These are phyloP conservation scores for Phaseolus coccineus DNA, from an alignment of 331 rosid genomes.

Conservation along the genomic window DNA sequence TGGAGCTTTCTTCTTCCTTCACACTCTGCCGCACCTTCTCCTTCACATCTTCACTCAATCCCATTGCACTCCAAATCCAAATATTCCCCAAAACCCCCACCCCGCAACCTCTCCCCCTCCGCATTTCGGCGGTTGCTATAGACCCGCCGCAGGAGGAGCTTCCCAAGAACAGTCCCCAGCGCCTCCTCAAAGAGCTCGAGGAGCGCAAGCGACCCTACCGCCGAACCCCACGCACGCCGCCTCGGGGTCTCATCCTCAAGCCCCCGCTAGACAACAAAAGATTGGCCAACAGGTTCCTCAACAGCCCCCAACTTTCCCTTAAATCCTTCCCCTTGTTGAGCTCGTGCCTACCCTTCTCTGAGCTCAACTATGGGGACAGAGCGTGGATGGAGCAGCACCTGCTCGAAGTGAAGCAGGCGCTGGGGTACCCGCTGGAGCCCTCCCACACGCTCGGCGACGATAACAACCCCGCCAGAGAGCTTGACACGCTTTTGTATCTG, in stretches of 20 bases:
- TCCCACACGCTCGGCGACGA: conserved; percentile 63
- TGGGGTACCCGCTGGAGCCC: conserved; percentile 80
- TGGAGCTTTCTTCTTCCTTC: conserved; percentile 75
- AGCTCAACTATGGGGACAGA: conserved; percentile 62
- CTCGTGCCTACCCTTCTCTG: conserved; percentile 74
- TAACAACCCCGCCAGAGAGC: conserved; percentile 71
- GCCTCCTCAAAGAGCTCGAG: conserved; percentile 85
- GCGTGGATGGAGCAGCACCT: conserved; percentile 77
- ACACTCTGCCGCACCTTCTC: conserved; percentile 48
- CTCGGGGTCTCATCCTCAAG: conserved; percentile 60
- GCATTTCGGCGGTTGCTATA: conserved; percentile 58
- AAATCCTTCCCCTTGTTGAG: conserved; percentile 77
- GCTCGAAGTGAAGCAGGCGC: conserved; percentile 84
- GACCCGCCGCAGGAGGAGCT: conserved; percentile 65
- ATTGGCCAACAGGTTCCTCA: conserved; percentile 66
- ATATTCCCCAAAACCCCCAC: conserved; percentile 15
- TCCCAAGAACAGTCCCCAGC: conserved; percentile 74
- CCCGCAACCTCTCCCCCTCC: conserved; percentile 29
- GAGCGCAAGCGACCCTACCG: conserved; percentile 63
- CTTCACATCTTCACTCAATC: conserved; percentile 60
- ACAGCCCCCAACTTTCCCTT: conserved; percentile 77
- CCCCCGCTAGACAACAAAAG: conserved; percentile 78
- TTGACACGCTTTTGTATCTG: conserved; percentile 76
- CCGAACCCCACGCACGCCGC: conserved; percentile 66
- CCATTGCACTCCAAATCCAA: conserved; percentile 48